These are phyloP conservation scores for Talaromyces albobiverticillius DNA, from an alignment of 2,329 filamentous ascomycete genomes.

Conservation along the genomic window DNA sequence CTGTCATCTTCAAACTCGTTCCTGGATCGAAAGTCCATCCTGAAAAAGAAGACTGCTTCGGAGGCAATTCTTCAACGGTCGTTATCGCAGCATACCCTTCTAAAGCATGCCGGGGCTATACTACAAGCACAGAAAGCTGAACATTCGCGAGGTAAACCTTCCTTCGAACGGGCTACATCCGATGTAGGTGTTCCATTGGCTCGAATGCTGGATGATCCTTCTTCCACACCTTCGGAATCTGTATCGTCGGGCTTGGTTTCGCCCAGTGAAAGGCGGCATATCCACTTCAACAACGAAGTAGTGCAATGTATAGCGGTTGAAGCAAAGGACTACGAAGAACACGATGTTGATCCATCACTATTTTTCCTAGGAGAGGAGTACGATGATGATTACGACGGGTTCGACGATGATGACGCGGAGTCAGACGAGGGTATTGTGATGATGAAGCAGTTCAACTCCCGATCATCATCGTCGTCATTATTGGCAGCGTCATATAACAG, in stretches of 20 bases:
- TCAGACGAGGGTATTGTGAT: slow-evolving; percentile 77
- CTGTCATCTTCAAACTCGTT: slow-evolving; percentile 66
- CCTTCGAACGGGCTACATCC: slow-evolving; percentile 61
- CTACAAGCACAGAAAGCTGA: slow-evolving; percentile 76
- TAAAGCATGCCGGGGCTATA: slow-evolving; percentile 84
- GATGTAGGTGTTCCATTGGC: slow-evolving; percentile 64
- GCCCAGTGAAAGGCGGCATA: slow-evolving; percentile 69
- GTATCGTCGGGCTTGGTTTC: slow-evolving; percentile 70
- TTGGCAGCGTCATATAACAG: slow-evolving; percentile 15
- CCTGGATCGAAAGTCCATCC: slow-evolving; percentile 77
- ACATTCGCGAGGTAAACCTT: slow-evolving; percentile 49
- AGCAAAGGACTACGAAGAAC: slow-evolving; percentile 71
- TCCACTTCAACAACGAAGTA: slow-evolving; percentile 95
- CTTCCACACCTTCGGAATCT: slow-evolving; percentile 63
- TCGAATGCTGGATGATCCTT: slow-evolving; percentile 56
- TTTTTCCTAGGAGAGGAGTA: slow-evolving; percentile 14
- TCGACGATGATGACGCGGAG: slow-evolving; percentile 57
- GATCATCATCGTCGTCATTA: slow-evolving; percentile 44
- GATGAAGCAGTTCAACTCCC: slow-evolving; percentile 66
- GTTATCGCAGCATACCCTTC: slow-evolving; percentile 78
- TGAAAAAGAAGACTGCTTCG: slow-evolving; percentile 96
- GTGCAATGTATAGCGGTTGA: slow-evolving; percentile 95
- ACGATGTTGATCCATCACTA: slow-evolving; percentile 36
- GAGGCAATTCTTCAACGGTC: slow-evolving; percentile 92
- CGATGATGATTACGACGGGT: slow-evolving; percentile 58